A percentile compares a stretch with the other conserved stretches of the same genome.
Evolutionary conservation across 306 rosid genomes (phyloP).

Genomic region (Medicago arabica): DNA sequence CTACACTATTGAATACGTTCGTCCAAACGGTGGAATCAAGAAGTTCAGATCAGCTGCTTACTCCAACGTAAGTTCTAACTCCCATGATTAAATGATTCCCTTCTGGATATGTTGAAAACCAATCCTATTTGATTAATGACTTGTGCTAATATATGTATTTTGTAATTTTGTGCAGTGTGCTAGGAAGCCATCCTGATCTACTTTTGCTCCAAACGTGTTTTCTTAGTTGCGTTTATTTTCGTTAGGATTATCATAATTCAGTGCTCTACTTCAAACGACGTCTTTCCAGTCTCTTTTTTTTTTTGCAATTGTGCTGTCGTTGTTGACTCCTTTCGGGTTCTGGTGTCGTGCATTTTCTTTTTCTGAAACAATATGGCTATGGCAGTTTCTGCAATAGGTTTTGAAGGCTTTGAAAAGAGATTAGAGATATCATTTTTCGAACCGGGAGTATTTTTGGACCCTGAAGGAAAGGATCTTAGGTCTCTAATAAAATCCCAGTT

Average conservation of each 20-base stretch:
- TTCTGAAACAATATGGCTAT: constrained; percentile 42
- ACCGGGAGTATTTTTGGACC: constrained; percentile 60
- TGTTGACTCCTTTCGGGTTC: constrained; percentile 15
- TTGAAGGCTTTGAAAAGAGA: constrained; percentile 76
- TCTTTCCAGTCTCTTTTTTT: constrained; percentile 56
- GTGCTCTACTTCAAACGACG: constrained; percentile 47
- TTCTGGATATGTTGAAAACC: not conserved
- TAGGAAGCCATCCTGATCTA: constrained; percentile 83
- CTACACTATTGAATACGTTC: constrained; percentile 93
- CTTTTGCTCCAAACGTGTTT: constrained; percentile 28
- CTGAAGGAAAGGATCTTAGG: constrained; percentile 67
- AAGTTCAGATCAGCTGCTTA: constrained; percentile 98
- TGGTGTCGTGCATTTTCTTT: not conserved
- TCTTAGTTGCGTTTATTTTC: constrained; percentile 25
- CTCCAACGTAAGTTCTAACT: constrained; percentile 82
- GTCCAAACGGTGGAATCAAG: constrained; percentile 98
- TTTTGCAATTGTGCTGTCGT: constrained; percentile 39
- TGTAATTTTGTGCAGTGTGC: constrained; percentile 65
- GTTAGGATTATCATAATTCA: constrained; percentile 20
- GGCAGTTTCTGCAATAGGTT: constrained; percentile 67
- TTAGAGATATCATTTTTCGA: constrained; percentile 58
- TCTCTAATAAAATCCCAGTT: constrained; percentile 59
- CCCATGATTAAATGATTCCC: not conserved
- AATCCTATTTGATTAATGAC: not conserved
- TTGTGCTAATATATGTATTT: not conserved